Evolutionary conservation across 1,284 basidiomycete genomes (phyloP), one percentile per base, ranked within the genome.

Genomic region (Ceratorhiza oryzae-sativae): DNA sequence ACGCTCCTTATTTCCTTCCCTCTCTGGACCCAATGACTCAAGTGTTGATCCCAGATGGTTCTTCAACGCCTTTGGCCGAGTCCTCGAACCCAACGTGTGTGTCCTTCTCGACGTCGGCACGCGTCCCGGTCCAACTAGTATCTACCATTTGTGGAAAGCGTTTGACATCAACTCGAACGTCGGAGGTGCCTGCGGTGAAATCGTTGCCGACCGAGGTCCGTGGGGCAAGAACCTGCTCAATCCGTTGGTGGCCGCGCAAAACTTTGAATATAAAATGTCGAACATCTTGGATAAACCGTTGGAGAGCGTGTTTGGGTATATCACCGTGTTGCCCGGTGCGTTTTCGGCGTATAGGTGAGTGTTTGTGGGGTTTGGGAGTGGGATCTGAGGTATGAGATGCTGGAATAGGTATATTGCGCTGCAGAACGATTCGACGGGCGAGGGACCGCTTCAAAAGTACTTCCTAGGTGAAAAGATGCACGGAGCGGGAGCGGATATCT

Each of bases 121-220:
- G 0, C 90, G 91, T 86, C 96, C 96, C 0, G 93, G 93, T 1
- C 88, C 91, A 8, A 93, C 90, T 53, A 90, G 88, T 18, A 96
- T 98, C 77, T 98, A 98, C 80, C 93, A 97, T 77, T 83, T 98
- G 10, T 98, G 96, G 96, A 97, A 98, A 81, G 91, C 94, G 3
- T 98, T 98, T 75, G 95, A 98, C 79, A 91, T 95, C 81, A 95
- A 97, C 81, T 93, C 91, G 32, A 96, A 97, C 75, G 94, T 97
- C 39, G 96, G 95, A 0, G 96, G 97, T 32, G 96, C 97, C 3
- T 97, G 95, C 78, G 95, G 95, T n/a, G 95, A 97, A 83, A 97
- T 97, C 68, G 93, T 96, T 30, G 94, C 95, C 1, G 83, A 95
- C 74, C 96, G 95, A 81, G 94, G 94, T 55, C 91, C 89, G 80